Evolutionary conservation across 768 basidiomycete species (phyloP).

Genomic region (Suillus fuscotomentosus): DNA sequence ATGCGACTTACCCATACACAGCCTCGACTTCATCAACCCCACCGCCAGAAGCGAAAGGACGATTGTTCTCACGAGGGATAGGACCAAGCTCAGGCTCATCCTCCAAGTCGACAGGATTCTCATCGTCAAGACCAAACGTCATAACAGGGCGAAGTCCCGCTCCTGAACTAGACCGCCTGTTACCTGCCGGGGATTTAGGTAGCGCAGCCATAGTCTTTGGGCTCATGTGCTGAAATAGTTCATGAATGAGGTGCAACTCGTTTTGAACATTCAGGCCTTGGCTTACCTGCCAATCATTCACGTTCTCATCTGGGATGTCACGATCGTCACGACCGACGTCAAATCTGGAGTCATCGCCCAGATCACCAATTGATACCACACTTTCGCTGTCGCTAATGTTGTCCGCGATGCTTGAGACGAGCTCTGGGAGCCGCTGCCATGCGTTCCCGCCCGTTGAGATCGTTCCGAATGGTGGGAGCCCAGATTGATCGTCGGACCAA

Average conservation of each 20-base stretch:
- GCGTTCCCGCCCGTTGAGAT: conserved; percentile 45
- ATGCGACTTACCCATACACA: conserved; percentile 68
- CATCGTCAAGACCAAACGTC: conserved; percentile 75
- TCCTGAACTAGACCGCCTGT: conserved; percentile 81
- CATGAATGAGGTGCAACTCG: conserved; percentile 1
- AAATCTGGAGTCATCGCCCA: conserved; percentile 76
- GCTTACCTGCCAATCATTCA: conserved; percentile 95
- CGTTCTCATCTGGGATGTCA: conserved; percentile 70
- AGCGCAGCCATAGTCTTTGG: conserved; percentile 93
- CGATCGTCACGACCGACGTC: conserved; percentile 60
- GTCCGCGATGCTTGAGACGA: conserved; percentile 79
- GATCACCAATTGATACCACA: conserved; percentile 84
- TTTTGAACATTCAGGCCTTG: conserved; percentile 2
- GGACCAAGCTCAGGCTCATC: conserved; percentile 73
- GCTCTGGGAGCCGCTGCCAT: conserved; percentile 81
- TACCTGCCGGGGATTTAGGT: conserved; percentile 85
- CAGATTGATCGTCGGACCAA: conserved; percentile 58
- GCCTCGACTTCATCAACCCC: conserved; percentile 91
- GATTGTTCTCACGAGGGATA: conserved; percentile 68
- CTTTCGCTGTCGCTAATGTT: conserved; percentile 94
- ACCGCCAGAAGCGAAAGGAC: conserved; percentile 74
- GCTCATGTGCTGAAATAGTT: conserved; percentile 77
- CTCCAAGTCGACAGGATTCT: conserved; percentile 69
- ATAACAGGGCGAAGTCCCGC: conserved; percentile 80
- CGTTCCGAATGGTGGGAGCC: conserved; percentile 38